Percentiles rank a stretch among this genome's conserved stretches.
These are phyloP conservation scores for Hortiboletus flavorubellus DNA, from an alignment of 768 basidiomycete species.

Conservation along the genomic window DNA sequence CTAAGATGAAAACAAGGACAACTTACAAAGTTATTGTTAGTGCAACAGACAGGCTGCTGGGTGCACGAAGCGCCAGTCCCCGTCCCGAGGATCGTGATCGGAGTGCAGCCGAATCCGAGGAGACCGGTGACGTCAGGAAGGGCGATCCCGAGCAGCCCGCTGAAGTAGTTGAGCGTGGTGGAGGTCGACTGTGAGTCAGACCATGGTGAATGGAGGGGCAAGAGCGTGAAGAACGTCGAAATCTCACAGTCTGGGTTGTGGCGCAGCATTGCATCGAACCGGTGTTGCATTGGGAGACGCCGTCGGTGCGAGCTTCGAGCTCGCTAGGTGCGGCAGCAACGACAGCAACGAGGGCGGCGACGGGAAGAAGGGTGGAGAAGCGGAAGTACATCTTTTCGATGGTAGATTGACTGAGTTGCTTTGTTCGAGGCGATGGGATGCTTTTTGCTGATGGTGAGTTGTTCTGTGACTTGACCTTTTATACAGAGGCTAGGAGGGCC, in stretches of 20 bases:
- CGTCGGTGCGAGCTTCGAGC: too few species aligned
- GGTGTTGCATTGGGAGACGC: too few species aligned
- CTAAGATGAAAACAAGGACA: not conserved
- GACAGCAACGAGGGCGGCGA: too few species aligned
- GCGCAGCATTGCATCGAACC: not conserved
- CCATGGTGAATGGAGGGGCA: not conserved
- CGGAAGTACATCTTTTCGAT: not conserved
- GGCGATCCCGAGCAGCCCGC: not conserved
- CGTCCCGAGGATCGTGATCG: not conserved
- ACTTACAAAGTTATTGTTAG: not conserved
- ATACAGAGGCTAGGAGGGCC: conserved; percentile 2
- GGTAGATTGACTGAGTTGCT: not conserved
- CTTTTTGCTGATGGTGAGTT: not conserved
- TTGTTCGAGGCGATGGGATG: not conserved
- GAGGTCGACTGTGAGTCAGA: not conserved
- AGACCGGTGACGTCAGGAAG: not conserved
- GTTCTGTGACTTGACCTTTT: not conserved
- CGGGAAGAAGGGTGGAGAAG: too few species aligned
- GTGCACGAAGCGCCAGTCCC: not conserved
- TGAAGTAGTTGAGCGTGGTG: not conserved
- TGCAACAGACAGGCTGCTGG: not conserved
- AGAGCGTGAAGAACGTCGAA: too few species aligned
- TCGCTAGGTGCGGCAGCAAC: too few species aligned
- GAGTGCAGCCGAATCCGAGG: conserved; percentile 4
- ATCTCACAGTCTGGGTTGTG: not conserved